These are phyloP conservation scores for Hanseniaspora nectarophila DNA, from an alignment of 805 yeast genomes.

Conservation along the genomic window DNA sequence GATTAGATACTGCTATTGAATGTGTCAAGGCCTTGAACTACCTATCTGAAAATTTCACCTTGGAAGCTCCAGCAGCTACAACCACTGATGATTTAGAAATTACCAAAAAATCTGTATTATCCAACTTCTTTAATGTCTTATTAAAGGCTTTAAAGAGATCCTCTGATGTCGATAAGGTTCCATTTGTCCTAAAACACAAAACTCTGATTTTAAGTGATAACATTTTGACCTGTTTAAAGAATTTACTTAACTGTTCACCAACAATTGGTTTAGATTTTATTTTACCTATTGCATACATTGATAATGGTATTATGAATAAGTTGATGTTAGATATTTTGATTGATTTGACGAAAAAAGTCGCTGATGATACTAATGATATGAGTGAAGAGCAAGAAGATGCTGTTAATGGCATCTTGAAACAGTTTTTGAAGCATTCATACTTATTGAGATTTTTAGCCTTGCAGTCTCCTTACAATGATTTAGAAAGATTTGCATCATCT, in stretches of 20 bases:
- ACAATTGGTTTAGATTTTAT: conserved; percentile 69
- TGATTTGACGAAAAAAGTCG: conserved; percentile 39
- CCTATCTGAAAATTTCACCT: conserved; percentile 42
- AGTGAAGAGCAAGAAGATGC: conserved; percentile 22
- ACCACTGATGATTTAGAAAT: conserved; percentile 42
- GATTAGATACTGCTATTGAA: conserved; percentile 53
- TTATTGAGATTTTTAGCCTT: conserved; percentile 43
- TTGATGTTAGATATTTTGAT: conserved; percentile 71
- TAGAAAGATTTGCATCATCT: conserved; percentile 58
- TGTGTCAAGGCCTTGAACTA: conserved; percentile 47
- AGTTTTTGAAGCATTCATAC: conserved; percentile 31
- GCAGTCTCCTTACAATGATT: conserved; percentile 55
- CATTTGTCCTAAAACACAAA: conserved; percentile 39
- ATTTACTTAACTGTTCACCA: conserved; percentile 57
- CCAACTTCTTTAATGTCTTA: conserved; percentile 56
- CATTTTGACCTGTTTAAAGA: conserved; percentile 53
- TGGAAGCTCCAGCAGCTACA: conserved; percentile 48
- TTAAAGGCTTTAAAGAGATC: conserved; percentile 34
- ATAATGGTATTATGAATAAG: conserved; percentile 49
- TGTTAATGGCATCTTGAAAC: conserved; percentile 25
- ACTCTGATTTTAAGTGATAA: conserved; percentile 47
- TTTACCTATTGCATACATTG: conserved; percentile 66
- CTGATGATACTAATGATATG: conserved; percentile 22
- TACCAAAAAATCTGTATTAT: conserved; percentile 50
- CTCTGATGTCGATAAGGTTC: conserved; percentile 28